Evolutionary conservation across 108 stramenopile species (phyloP).

Genomic region (Skeletonema grethae): DNA sequence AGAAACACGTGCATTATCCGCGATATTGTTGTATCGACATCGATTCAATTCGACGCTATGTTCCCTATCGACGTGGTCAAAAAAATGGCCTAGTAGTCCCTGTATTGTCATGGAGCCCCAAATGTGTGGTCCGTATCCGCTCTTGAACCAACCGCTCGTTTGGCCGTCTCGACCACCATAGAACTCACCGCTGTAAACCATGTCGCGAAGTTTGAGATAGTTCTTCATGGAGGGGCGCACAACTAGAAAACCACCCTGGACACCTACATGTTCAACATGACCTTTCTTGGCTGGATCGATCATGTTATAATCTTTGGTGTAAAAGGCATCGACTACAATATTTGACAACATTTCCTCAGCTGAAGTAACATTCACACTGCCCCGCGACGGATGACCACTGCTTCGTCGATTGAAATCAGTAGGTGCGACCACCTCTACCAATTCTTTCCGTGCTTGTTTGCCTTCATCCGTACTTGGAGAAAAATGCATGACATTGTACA

Average conservation of each 20-base stretch:
- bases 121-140: slow-evolving; percentile 66
- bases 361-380: slow-evolving; percentile 6
- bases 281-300: slow-evolving; percentile 9
- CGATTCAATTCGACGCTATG: slow-evolving; percentile 66
- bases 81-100: slow-evolving; percentile 81
- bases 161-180: slow-evolving; percentile 9
- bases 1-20: slow-evolving; percentile 50
- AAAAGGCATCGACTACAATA: slow-evolving; percentile 54
- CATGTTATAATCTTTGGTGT: slow-evolving; percentile 72
- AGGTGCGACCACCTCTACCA: slow-evolving; percentile 21
- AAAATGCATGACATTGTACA: too few relatives aligned
- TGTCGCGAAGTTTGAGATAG: slow-evolving; percentile 55
- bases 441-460: slow-evolving; percentile 4
- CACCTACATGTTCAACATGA: slow-evolving; percentile 38
- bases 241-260: slow-evolving; percentile 90
- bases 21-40: slow-evolving; percentile 85
- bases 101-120: slow-evolving; percentile 49
- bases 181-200: slow-evolving; percentile 67
- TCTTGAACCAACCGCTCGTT: slow-evolving; percentile 55
- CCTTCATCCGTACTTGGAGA: too few relatives aligned
- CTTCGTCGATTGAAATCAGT: slow-evolving; percentile 19
- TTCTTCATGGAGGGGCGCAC: slow-evolving; percentile 56
- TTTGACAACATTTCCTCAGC: slow-evolving; percentile 12
- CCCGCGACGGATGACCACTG: slow-evolving; percentile 5
- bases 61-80: slow-evolving; percentile 35